phyloP scores from a whole-genome alignment of 2,329 filamentous ascomycete species.

The Alternaria gaisen region DNA sequence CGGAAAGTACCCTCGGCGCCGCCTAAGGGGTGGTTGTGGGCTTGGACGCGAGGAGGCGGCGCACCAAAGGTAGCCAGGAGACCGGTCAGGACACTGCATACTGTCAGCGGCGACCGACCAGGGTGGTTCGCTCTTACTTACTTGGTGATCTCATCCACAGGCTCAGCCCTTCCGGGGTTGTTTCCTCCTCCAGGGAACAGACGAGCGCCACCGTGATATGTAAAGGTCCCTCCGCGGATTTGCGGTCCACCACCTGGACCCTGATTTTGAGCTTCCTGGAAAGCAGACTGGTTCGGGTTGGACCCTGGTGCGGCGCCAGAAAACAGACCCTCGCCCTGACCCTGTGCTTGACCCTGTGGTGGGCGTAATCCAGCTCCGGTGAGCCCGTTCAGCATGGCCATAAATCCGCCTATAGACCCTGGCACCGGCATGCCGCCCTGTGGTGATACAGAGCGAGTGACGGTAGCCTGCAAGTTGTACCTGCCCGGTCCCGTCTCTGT shows the following conservation, averaged over 20 bases:
- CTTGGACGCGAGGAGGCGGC: constrained; percentile 27
- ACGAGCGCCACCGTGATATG: constrained; percentile 47
- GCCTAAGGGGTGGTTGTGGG: constrained; percentile 17
- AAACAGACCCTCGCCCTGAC: constrained; percentile 28
- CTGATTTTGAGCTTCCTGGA: constrained; percentile 25
- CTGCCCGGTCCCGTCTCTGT: constrained; percentile 45
- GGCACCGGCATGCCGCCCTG: constrained; percentile 31
- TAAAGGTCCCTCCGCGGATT: constrained; percentile 34
- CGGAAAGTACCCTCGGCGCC: constrained; percentile 16
- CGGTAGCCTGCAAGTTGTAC: constrained; percentile 48
- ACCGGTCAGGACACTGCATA: constrained; percentile 41
- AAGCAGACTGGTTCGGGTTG: constrained; percentile 23
- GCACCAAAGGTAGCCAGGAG: constrained; percentile 48
- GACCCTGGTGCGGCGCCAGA: constrained; percentile 14
- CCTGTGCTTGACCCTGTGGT: constrained; percentile 23
- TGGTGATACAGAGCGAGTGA: constrained; percentile 45
- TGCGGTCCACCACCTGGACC: constrained; percentile 22
- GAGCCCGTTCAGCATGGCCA: constrained; percentile 58
- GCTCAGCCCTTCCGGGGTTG: constrained; percentile 58
- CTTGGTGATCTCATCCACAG: constrained; percentile 56
- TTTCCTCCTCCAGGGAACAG: constrained; percentile 62
- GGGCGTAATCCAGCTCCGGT: constrained; percentile 45
- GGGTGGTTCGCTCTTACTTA: constrained; percentile 52
- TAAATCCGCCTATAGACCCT: constrained; percentile 53
- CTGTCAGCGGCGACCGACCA: constrained; percentile 23